Evolutionary conservation across 2,329 filamentous ascomycete genomes (phyloP).

Genomic region (Fusarium torreyae): DNA sequence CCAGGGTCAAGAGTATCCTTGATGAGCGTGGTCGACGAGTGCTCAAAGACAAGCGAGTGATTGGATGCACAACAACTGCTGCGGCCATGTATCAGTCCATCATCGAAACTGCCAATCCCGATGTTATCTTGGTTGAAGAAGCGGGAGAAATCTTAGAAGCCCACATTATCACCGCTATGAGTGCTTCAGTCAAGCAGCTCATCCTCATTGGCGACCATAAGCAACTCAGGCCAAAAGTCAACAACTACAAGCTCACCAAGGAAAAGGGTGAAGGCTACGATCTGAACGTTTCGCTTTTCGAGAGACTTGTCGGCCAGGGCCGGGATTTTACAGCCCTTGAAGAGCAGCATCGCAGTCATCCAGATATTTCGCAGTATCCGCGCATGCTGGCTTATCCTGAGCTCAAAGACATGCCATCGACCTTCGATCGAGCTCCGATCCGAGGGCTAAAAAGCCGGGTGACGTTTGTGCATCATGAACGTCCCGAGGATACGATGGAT

Average conservation of each 20-base stretch:
- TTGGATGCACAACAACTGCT: conserved; percentile 80
- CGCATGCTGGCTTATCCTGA: conserved; percentile 73
- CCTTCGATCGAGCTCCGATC: conserved; percentile 61
- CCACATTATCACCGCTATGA: conserved; percentile 73
- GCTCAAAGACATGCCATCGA: conserved; percentile 69
- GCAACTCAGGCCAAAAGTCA: conserved; percentile 78
- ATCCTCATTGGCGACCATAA: conserved; percentile 82
- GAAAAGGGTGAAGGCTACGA: conserved; percentile 77
- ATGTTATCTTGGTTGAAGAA: conserved; percentile 78
- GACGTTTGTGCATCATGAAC: conserved; percentile 76
- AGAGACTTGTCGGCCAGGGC: conserved; percentile 72
- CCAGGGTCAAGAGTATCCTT: conserved; percentile 60
- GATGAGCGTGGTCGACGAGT: conserved; percentile 59
- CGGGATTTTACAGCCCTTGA: conserved; percentile 68
- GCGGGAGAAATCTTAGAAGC: conserved; percentile 81
- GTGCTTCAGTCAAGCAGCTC: conserved; percentile 70
- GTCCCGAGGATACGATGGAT: conserved; percentile 64
- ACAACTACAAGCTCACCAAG: conserved; percentile 71
- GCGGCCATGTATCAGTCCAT: conserved; percentile 73
- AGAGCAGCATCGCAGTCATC: conserved; percentile 78
- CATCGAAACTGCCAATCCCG: conserved; percentile 68
- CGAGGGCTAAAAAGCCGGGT: conserved; percentile 73
- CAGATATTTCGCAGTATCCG: conserved; percentile 75
- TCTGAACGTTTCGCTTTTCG: conserved; percentile 78
- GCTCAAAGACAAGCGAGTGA: conserved; percentile 70